Evolutionary conservation across 2,329 filamentous ascomycete species (phyloP), one percentile per base, ranked within the genome.

Genomic region (Penicillium crustosum): DNA sequence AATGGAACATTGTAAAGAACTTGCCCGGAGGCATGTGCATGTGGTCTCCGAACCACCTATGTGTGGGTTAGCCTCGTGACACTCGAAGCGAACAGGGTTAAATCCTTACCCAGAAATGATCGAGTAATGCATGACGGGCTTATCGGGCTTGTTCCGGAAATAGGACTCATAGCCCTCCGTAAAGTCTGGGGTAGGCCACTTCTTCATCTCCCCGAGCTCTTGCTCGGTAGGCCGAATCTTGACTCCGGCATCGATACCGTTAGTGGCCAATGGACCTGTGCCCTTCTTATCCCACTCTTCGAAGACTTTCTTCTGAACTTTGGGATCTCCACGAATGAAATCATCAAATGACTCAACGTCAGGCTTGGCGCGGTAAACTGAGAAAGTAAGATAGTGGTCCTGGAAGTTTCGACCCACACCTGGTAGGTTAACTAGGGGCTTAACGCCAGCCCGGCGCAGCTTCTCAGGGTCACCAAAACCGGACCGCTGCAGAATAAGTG

Each of bases 121-220:
- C 1, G 83, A 88, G 76, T 93, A 93, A 71, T 93, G 90, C 89
- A 93, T 93, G 43, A 93, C 89, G 0, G 89, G 90, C 81, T 93
- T 93, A 75, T 93, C 89, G 1, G 89, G 89, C 79, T 92, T 92
- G 71, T 93, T 77, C 79, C 91, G 89, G 75, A 93, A 93, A 78
- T 93, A 93, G 53, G 83, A 87, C 66, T 93, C 86, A 89, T 89
- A 93, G 2, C 89, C 89, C 7, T 83, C 60, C 4, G 58, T 61
- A 31, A 93, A 93, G 53, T 91, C 86, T 12, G 85, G 85, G 48
- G 85, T 90, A 0, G 89, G 89, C 88, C 89, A 91, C 7, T 73
- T 82, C 70, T 88, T 86, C 74, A 92, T 89, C 66, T 86, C 78
- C 50, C 82, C 80, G 19, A 90, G 80, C 67, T 93, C 89, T 45